Base-by-base conservation (phyloP, 192 early-diverging fungal species). In the Oehlia diaphana region DNA sequence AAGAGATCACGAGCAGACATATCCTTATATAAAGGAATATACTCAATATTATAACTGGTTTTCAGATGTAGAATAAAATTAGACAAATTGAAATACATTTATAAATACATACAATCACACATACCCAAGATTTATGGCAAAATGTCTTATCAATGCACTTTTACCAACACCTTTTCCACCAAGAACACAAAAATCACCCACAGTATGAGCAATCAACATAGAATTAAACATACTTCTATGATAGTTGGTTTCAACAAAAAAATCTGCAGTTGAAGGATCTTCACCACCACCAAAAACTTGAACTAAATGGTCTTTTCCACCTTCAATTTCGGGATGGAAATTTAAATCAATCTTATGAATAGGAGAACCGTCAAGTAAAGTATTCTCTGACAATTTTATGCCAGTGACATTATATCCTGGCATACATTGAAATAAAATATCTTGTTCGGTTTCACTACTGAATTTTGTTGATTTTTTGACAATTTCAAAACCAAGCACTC, bases 1-100 rank as follows among this genome's bases (percentile, higher is more conserved):
- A 95, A 80, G 4, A 95, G 85, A 81, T 94, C 93, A 19, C 94
- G 86, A 6, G 94, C 90, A 6, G 92, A 93, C 92, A 95, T 94
- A 79, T 95, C 94, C 63, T 90, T 89, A 81, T 91, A 94, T 9
- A 94, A 75, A 10, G 92, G 93, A 50, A 95, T 90, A 72, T 87
- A 92, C 70, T 94, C 92, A 49, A 91, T 86, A 58, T 82, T 84
- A 72, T 93, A 92, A 1, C 91, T 89, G 84, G 47, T 82, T 82
- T 75, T 92, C 42, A 44, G 89, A 2, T 88, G 85, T 31, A 44
- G 82, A 73, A 49, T 80, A 83, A 44, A 79, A 63, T 33, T 39
- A 39, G 6, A 37, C 14, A 35, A 13, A 39, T 10, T 63, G 23
- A 63, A 21, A 37, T 33, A 35, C 4, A 39, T 10, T 63, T 39